Evolutionary conservation across 2,329 filamentous ascomycete species (phyloP), one percentile per base, ranked within the genome.

Genomic region (Fusarium aywerte): DNA sequence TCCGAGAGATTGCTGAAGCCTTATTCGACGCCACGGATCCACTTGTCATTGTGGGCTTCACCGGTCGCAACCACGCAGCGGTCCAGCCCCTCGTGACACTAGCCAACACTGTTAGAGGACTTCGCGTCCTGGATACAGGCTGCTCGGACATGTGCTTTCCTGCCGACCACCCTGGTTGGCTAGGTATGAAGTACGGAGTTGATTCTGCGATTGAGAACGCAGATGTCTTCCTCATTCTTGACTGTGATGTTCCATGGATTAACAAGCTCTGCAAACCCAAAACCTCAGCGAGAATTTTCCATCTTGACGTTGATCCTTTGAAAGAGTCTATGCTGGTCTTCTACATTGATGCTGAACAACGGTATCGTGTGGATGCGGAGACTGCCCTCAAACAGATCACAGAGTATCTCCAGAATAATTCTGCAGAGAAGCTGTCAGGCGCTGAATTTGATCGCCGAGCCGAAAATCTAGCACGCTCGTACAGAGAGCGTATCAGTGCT

Each of bases 231-330:
- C 43, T 68, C 0, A 63, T 68, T 3, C 16, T 68, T 2, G 65
- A 68, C 3, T 64, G 54, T 1, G 65, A 68, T n/a, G 65, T 68
- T 3, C 65, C 65, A 0, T 68, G 65, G 65, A 61, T 68, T 6
- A 54, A 54, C 2, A 60, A 58, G 9, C 33, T 67, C 0, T 67
- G 58, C 5, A 58, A 50, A 0, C 63, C 64, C 0, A 61, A 45
- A 12, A 40, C 15, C 0, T 25, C 50, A 1, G 64, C 65, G 1
- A 53, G 38, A 1, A 48, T 68, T 12, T 61, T 68, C 2, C 65
- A 68, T 6, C 39, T 68, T 2, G 65, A 68, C 3, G 56, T 59
- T 1, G 65, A 68, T 16, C 64, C 64, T 0, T 29, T 68, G 5
- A 68, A 68, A 10, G 49, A 57, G 8, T 25, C 18, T 0, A 68